phyloP scores from a whole-genome alignment of 257 asterid genomes.

The Solanum pinnatisectum region DNA sequence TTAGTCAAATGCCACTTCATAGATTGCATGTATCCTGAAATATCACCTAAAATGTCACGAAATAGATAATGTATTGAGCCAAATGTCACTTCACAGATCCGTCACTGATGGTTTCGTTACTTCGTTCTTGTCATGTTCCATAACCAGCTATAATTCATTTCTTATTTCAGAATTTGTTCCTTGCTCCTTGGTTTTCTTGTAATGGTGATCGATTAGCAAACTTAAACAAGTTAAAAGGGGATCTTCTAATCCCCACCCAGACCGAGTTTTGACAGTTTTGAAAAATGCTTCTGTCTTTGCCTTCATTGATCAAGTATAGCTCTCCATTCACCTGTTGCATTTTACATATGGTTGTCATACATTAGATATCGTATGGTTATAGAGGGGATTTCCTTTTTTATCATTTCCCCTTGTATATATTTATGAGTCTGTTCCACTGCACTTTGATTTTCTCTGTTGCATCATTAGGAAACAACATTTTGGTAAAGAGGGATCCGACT shows the following conservation, averaged over 20 bases:
- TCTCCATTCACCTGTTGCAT: neutral
- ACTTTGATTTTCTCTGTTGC: neutral
- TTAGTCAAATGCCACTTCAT: neutral
- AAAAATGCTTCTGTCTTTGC: neutral
- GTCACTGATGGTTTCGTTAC: too few relatives aligned
- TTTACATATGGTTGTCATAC: neutral
- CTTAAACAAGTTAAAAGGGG: neutral
- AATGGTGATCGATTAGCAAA: neutral
- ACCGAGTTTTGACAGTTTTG: neutral
- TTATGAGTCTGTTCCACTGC: neutral
- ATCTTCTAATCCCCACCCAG: neutral
- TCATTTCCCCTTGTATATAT: neutral
- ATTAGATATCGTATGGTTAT: neutral
- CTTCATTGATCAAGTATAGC: neutral
- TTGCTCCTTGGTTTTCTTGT: neutral
- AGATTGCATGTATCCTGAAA: neutral
- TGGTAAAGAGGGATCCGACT: too few relatives aligned
- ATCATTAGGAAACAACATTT: neutral
- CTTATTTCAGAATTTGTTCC: neutral
- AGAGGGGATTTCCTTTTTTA: neutral
- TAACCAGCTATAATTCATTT: neutral
- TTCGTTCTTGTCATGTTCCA: too few relatives aligned
- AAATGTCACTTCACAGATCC: too few relatives aligned
- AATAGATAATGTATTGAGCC: too few relatives aligned
- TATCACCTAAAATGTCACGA: neutral